Evolutionary conservation across 805 yeast genomes (phyloP), one percentile per base, ranked within the genome.

Genomic region (Myxozyma mucilagina): DNA sequence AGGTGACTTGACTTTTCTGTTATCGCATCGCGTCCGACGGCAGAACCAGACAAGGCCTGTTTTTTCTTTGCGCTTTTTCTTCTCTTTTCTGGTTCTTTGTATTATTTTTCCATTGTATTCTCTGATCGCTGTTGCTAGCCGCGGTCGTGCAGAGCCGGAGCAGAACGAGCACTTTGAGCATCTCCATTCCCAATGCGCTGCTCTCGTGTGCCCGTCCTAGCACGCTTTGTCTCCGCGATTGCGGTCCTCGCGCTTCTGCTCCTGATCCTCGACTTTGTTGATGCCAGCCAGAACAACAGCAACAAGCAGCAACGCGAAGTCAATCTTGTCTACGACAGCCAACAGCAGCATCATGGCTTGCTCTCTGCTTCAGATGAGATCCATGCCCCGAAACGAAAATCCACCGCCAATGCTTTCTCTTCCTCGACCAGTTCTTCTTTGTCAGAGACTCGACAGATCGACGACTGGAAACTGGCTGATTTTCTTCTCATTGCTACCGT

Each of bases 401-500:
- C 35, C 34, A 49, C 56, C 16, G 48, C 51, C 3, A 32, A 50
- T 4, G 47, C 47, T 3, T 47, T 29, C 24, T 47, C 59, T 14
- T 41, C 53, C n/a, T 41, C 49, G 13, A 36, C 50, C 24, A 5
- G 45, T 1, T 13, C 24, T n/a, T 11, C 48, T 20, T 3, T 47
- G 7, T 14, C 57, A 14, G 53, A 55, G 18, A 50, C 55, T 49
- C 70, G 83, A 42, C 74, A 77, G 20, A 70, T 84, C 14, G 68
- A 68, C 16, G 84, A 82, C 62, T 84, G 82, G 78, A 69, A 70
- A 32, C 74, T 87, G 6, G 75, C 89, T 0, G 84, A 86, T 65
- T 68, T 87, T 9, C 71, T 92, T 1, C 73, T 91, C 4, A 84
- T 89, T 0, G 84, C 92, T 11, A 96, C 92, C 69, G 81, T 91